These are phyloP conservation scores for Lentinula novae-zelandiae DNA, from an alignment of 1,284 basidiomycete genomes.

Conservation along the genomic window DNA sequence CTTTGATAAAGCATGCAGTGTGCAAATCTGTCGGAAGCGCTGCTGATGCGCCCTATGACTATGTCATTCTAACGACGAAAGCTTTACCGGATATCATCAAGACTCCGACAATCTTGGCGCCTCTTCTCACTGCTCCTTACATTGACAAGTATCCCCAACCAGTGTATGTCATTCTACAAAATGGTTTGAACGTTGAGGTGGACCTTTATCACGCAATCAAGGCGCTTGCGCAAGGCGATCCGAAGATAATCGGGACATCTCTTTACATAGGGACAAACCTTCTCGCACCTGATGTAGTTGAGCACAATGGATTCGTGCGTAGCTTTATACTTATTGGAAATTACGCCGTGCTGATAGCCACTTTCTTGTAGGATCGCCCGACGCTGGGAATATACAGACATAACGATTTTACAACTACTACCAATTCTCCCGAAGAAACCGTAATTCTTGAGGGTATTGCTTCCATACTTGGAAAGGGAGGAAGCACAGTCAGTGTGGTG, in stretches of 20 bases:
- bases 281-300: constrained; percentile 12
- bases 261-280: constrained; percentile 23
- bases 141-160: constrained; percentile 11
- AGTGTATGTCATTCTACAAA: constrained; percentile 15
- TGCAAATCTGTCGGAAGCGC: constrained; percentile 13
- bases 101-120: constrained; percentile 11
- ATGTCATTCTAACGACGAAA: constrained; percentile 16
- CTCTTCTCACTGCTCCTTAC: constrained; percentile 13
- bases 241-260: constrained; percentile 24
- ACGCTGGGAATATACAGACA: constrained; percentile 35
- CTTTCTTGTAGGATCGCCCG: constrained; percentile 49
- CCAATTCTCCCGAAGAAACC: constrained; percentile 32
- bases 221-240: constrained; percentile 1
- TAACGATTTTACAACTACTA: constrained; percentile 21
- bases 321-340: constrained; percentile 40
- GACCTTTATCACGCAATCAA: constrained; percentile 15
- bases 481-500: constrained; percentile 40
- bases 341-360: constrained; percentile 44
- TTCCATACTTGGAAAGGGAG: constrained; percentile 28
- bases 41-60: constrained; percentile 15
- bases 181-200: constrained; percentile 15
- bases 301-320: constrained; percentile 14
- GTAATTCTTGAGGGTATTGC: constrained; percentile 39
- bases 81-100: constrained; percentile 13
- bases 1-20: constrained; percentile 24